These are phyloP conservation scores for Petunia secreta DNA, from an alignment of 257 asterid genomes.

Conservation along the genomic window DNA sequence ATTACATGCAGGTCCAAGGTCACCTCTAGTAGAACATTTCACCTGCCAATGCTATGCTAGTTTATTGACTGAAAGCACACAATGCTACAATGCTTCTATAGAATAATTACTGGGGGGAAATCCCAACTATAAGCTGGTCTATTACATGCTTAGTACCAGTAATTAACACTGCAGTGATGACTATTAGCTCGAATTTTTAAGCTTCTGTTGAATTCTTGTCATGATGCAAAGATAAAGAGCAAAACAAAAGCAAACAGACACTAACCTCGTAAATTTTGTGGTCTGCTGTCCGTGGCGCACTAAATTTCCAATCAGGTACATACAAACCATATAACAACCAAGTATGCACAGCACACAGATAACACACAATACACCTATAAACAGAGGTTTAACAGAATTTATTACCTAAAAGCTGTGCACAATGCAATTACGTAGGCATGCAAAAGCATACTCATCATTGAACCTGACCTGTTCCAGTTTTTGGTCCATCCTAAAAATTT, in stretches of 20 bases:
- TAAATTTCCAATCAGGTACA: slow-evolving; percentile 76
- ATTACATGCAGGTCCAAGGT: slow-evolving; percentile 81
- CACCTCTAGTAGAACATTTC: slow-evolving; percentile 76
- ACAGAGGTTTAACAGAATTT: slow-evolving; percentile 17
- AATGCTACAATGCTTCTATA: background rate
- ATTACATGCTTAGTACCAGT: background rate
- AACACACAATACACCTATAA: slow-evolving; percentile 55
- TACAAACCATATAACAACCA: slow-evolving; percentile 64
- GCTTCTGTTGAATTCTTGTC: background rate
- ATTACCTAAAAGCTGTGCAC: background rate
- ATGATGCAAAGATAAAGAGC: background rate
- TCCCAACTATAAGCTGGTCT: background rate
- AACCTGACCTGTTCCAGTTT: background rate
- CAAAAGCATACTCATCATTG: background rate
- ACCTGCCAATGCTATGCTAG: slow-evolving; percentile 44
- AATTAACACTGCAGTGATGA: background rate
- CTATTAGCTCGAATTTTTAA: background rate
- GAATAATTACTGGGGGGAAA: background rate
- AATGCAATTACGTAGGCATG: background rate
- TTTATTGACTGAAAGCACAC: background rate
- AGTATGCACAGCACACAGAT: slow-evolving; percentile 49
- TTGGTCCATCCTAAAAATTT: background rate
- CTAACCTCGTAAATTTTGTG: slow-evolving; percentile 50
- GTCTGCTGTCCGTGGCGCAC: slow-evolving; percentile 39
- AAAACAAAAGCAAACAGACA: slow-evolving; percentile 3